Conservation (phyloP, 177 flowering plant species). For the Telopea speciosissima region DNA sequence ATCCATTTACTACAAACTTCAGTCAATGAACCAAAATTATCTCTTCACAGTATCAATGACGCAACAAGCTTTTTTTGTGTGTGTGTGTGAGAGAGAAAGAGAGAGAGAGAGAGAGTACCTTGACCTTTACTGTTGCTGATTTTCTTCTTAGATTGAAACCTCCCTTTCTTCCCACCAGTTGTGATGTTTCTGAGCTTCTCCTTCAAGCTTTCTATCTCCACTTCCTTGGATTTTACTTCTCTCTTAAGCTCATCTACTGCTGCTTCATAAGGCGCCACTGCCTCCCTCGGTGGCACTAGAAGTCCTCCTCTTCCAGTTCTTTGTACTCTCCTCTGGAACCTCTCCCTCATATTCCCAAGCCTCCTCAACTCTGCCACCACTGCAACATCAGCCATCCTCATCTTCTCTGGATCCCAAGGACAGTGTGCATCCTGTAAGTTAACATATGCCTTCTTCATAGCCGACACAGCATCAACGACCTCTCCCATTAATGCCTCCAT, state of each 20-base stretch:
- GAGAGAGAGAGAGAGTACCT: slow-evolving; percentile 21
- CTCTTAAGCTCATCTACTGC: slow-evolving; percentile 79
- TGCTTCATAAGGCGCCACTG: slow-evolving; percentile 90
- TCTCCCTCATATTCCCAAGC: slow-evolving; percentile 63
- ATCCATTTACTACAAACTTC: no score
- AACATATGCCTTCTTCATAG: slow-evolving; percentile 74
- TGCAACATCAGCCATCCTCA: slow-evolving; percentile 77
- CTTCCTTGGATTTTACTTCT: slow-evolving; percentile 63
- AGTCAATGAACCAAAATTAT: no score
- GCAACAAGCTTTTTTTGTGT: no score
- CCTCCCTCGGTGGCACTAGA: slow-evolving; percentile 34
- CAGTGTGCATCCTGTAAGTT: slow-evolving; percentile 74
- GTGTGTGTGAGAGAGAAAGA: neutral
- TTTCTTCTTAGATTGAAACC: slow-evolving; percentile 42
- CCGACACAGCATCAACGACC: slow-evolving; percentile 67
- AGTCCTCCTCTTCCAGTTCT: slow-evolving; percentile 19
- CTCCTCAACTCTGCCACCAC: slow-evolving; percentile 74
- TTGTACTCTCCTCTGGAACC: slow-evolving; percentile 45
- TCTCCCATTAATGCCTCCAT: slow-evolving; percentile 48
- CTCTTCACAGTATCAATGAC: no score
- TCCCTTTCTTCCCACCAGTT: slow-evolving; percentile 35
- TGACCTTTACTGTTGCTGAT: slow-evolving; percentile 42
- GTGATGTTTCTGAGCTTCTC: slow-evolving; percentile 45
- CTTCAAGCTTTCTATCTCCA: slow-evolving; percentile 58
- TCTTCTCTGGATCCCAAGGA: slow-evolving; percentile 86